Conservation (phyloP, 2,329 filamentous ascomycete genomes). For the Aspergillus flavus region DNA sequence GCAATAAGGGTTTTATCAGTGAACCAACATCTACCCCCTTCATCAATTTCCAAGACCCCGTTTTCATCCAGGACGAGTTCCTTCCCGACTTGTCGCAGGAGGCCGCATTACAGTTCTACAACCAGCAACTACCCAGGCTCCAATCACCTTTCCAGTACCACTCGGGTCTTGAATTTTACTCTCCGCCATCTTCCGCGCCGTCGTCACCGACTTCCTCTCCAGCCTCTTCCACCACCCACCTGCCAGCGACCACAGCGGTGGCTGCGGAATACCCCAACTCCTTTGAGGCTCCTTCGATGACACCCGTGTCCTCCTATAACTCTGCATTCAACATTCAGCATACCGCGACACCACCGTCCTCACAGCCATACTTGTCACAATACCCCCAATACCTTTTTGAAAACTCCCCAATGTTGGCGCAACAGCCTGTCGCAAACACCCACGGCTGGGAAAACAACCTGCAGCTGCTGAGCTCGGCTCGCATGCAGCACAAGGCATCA, state of each 20-base stretch:
- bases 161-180: conserved; percentile 33
- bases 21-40: conserved; percentile 32
- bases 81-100: conserved; percentile 35
- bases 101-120: conserved; percentile 26
- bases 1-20: conserved; percentile 45
- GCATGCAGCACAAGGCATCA: conserved; percentile 38
- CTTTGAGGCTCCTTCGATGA: conserved; percentile 45
- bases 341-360: conserved; percentile 33
- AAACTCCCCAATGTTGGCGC: conserved; percentile 43
- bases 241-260: conserved; percentile 31
- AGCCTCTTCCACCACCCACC: conserved; percentile 34
- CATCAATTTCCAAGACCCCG: conserved; percentile 32
- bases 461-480: conserved; percentile 40
- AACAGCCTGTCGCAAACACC: conserved; percentile 38
- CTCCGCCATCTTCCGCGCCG: conserved; percentile 41
- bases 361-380: conserved; percentile 34
- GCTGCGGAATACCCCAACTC: conserved; percentile 30
- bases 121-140: conserved; percentile 29
- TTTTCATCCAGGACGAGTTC: conserved; percentile 44
- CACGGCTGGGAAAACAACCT: conserved; percentile 40
- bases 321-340: conserved; percentile 38
- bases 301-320: conserved; percentile 42
- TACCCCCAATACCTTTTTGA: conserved; percentile 30
- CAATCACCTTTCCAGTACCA: conserved; percentile 40
- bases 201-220: conserved; percentile 39